Evolutionary conservation across 2,329 filamentous ascomycete species (phyloP).

Genomic region (Acephala macrosclerotiorum): DNA sequence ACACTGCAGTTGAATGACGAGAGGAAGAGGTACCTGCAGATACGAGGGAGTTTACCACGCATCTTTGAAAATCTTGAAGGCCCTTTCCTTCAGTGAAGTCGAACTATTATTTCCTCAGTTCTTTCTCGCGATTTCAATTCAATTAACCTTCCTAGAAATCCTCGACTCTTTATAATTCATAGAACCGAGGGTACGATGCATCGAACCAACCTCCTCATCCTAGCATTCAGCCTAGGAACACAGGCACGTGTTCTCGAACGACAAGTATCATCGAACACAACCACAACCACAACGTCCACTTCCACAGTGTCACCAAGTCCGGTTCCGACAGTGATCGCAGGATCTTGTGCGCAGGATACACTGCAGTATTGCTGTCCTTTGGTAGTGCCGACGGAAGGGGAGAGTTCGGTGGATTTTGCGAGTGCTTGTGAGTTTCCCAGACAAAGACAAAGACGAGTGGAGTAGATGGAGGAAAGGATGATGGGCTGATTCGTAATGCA

Average conservation of each 20-base stretch:
- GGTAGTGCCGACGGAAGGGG: neutral
- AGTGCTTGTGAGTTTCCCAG: neutral
- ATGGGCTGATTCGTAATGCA: neutral
- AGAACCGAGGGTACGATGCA: neutral
- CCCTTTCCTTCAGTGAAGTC: too few species aligned
- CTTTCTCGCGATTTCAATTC: too few species aligned
- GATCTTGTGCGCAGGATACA: constrained; percentile 1
- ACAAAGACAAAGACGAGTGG: neutral
- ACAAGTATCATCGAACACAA: neutral
- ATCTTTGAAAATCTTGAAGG: too few species aligned
- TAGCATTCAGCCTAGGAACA: neutral
- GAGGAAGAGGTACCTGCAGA: too few species aligned
- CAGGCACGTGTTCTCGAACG: neutral
- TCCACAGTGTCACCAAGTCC: neutral
- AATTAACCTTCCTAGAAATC: too few species aligned
- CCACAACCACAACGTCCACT: neutral
- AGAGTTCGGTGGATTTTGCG: neutral
- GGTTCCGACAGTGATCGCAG: neutral
- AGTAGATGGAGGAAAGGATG: neutral
- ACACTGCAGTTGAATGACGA: neutral
- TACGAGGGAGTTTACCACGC: too few species aligned
- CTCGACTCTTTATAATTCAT: too few species aligned
- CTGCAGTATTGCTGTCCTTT: constrained; percentile 3
- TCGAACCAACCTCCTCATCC: neutral
- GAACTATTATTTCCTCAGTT: too few species aligned